Base-by-base conservation (phyloP, 2,329 filamentous ascomycete species). In the Cladosporium sp. region DNA sequence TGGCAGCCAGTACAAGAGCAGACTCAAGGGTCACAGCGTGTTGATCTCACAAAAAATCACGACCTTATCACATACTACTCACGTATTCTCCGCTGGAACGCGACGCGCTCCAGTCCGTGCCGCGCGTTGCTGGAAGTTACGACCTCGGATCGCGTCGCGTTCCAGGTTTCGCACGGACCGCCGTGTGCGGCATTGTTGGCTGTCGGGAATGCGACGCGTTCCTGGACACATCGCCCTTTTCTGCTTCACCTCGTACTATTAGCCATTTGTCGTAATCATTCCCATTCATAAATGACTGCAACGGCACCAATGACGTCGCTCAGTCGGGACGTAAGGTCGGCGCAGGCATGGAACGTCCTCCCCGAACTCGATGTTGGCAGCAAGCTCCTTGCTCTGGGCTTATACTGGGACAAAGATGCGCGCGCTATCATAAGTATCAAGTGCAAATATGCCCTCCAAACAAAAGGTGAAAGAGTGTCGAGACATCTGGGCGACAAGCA, bases 1-100 rank as follows among this genome's bases (percentile, higher is more conserved):
- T 47, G 42, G 42, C 42, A 47, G 22, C 42, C 42, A 24, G 24
- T 47, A 24, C 42, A 47, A 25, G 24, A 47, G 42, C 42, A 47
- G 42, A 47, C 42, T 37, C 35, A 37, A 37, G 35, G 35, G 35
- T 37, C 35, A 37, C 35, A 37, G 35, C 35, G 35, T 37, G 35
- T 37, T 37, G 35, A 37, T 37, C 35, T 37, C 35, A 37, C 35
- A 37, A 37, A 37, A 37, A 37, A 37, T 37, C 35, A 37, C 35
- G 35, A 37, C 35, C 35, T 37, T 42, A 42, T 47, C 42, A 22
- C 24, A 47, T 17, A 22, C 42, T 47, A 75, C 82, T 47, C 75
- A 83, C 62, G 85, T 80, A 50, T 50, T 50, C 47, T 37, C n/a
- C 47, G 47, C 32, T 50, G 47, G 47, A 50, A 50, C 35, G 35